Evolutionary conservation across 225 moss, liverwort and hornwort species (phyloP), one percentile per base, ranked within the genome.

Genomic region (Rhytidiadelphus loreus): DNA sequence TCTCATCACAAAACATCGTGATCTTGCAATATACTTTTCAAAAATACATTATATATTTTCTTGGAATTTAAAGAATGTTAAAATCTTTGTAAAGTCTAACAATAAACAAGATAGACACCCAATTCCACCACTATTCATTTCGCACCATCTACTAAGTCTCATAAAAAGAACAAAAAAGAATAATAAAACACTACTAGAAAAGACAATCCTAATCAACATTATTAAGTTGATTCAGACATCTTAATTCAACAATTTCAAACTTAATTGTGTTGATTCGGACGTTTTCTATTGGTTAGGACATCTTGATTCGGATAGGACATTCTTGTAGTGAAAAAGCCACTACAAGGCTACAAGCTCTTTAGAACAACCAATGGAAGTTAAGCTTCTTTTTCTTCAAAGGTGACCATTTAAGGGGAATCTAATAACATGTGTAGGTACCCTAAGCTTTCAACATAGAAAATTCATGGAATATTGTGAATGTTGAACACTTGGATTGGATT

Each of bases 401-500:
- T 26, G 28, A 22, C 14, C 3, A 8, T 24, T 24, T 13, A 41
- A 41, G 3, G 25, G 25, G 8, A 7, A 25, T 41, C 25, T 43
- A 16, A 8, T 28, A 3, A 28, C 28, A 72, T 44, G 3, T 29
- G 0, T 44, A 44, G 17, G 3, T 17, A 29, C 6, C 16, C 28
- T 46, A 29, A 6, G 16, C 18, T 73, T 29, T 18, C 44, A 72
- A 28, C 8, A 44, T 6, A 29, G 6, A 73, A 73, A 46, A 18
- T 73, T 73, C 2, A 73, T 73, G 1, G 23, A 70, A 70, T 41
- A 41, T 41, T 70, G 24, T 23, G 22, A 19, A 4, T 41, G 9
- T 72, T 0, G 2, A 16, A 28, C 6, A 28, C 2, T 46, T 73
- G 8, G 2, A 0, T 6, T 29, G 30, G 4, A 0, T 5, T 73